Conservation (phyloP, 768 basidiomycete genomes). For the Chlorophyllum brunneum region DNA sequence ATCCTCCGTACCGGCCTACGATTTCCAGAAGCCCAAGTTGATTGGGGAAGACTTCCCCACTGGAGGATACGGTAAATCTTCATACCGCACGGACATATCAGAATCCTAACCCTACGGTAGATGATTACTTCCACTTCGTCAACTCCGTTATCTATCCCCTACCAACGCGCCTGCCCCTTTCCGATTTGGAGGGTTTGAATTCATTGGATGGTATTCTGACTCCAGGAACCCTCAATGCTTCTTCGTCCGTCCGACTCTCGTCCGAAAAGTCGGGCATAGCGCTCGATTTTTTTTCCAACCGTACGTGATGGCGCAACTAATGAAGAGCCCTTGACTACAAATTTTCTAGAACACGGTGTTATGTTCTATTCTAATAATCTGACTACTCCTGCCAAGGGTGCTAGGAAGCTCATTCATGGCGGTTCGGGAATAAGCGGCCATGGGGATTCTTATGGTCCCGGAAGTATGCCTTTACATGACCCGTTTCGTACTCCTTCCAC, state of each 20-base stretch:
- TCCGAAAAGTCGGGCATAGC: conserved; percentile 57
- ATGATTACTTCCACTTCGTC: conserved; percentile 62
- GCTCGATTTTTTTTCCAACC: conserved; percentile 65
- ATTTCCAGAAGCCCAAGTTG: conserved; percentile 39
- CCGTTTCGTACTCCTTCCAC: conserved; percentile 1
- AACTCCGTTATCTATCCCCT: conserved; percentile 30
- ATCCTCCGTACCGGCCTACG: conserved; percentile 42
- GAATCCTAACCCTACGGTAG: conserved; percentile 28
- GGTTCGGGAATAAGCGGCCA: conserved; percentile 54
- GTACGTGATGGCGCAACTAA: conserved; percentile 34
- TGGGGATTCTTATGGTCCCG: conserved; percentile 56
- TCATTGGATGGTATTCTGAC: conserved; percentile 40
- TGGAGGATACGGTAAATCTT: conserved; percentile 52
- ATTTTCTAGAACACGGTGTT: conserved; percentile 56
- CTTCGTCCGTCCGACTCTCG: conserved; percentile 49
- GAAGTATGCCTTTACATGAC: conserved; percentile 36
- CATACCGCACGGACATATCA: background rate
- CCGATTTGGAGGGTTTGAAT: conserved; percentile 41
- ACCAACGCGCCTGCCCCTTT: conserved; percentile 45
- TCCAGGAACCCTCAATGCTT: conserved; percentile 28
- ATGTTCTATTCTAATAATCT: conserved; percentile 72
- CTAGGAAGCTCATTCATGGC: conserved; percentile 72
- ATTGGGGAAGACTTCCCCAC: conserved; percentile 59
- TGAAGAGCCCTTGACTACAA: background rate
- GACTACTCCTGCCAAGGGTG: conserved; percentile 41